Evolutionary conservation across 495 filamentous ascomycete species (phyloP).

Genomic region (Articulospora tetracladia): DNA sequence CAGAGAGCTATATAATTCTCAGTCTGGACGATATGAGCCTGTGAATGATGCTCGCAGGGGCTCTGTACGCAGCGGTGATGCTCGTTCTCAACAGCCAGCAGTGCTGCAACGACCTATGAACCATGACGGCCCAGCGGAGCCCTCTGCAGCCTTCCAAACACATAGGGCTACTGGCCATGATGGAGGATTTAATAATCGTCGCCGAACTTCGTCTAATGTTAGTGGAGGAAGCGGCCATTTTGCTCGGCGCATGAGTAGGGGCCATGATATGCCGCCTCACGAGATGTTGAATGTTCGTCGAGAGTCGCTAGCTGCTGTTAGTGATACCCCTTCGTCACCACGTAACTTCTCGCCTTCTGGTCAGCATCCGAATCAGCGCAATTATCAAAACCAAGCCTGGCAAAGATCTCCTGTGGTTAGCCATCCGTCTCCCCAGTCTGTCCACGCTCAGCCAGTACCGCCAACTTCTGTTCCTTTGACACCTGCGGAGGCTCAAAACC

Average conservation of each 20-base stretch:
- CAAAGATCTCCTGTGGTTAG: slow-evolving; percentile 44
- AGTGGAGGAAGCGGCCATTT: slow-evolving; percentile 83
- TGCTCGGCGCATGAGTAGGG: slow-evolving; percentile 41
- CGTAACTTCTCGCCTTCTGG: slow-evolving; percentile 38
- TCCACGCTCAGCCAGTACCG: slow-evolving; percentile 26
- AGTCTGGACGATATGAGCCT: slow-evolving; percentile 91
- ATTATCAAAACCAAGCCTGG: slow-evolving; percentile 39
- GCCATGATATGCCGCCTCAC: slow-evolving; percentile 41
- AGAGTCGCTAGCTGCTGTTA: slow-evolving; percentile 40
- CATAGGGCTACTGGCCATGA: slow-evolving; percentile 67
- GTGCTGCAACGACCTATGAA: slow-evolving; percentile 65
- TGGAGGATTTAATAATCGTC: slow-evolving; percentile 61
- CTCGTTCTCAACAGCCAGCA: slow-evolving; percentile 65
- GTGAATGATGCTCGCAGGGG: slow-evolving; percentile 70
- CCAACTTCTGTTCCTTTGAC: slow-evolving; percentile 22
- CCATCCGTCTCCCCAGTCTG: slow-evolving; percentile 39
- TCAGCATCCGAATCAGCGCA: slow-evolving; percentile 30
- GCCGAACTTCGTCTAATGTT: slow-evolving; percentile 89
- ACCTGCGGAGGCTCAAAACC: slow-evolving; percentile 12
- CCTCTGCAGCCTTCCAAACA: slow-evolving; percentile 88
- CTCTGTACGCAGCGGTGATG: slow-evolving; percentile 58
- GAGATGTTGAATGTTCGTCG: slow-evolving; percentile 40
- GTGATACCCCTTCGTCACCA: slow-evolving; percentile 44
- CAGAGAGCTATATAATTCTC: slow-evolving; percentile 87
- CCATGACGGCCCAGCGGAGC: slow-evolving; percentile 73